Evolutionary conservation across 176 grass and related monocot species (phyloP), one percentile per base, ranked within the genome.

Genomic region (Pharus latifolius): DNA sequence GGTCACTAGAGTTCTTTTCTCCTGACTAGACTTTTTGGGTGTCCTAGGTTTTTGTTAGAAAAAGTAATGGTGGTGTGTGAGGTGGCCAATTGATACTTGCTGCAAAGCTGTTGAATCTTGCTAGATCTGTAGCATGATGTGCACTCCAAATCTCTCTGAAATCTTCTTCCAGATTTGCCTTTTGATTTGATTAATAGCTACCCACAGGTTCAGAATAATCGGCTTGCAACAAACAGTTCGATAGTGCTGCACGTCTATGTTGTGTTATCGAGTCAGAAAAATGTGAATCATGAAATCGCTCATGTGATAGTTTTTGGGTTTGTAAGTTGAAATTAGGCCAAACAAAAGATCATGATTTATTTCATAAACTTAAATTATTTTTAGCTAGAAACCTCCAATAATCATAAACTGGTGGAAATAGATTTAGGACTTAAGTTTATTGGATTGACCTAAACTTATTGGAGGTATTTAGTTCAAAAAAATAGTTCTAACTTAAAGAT

Each of bases 121-220:
- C 49, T 48, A 62, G 63, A 42, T 58, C 37, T 55, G 55, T 19
- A 55, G 7, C 53, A 29, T 40, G 62, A 79, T 38, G 62, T 61
- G 69, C 17, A 62, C 62, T 35, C 16, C 69, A 61, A 62, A 73
- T 73, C 70, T 57, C 65, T 22, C 10, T 26, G 56, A 45, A 48
- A 84, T 84, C 82, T 79, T 10, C 52, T 4, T 29, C 56, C n/a
- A 49, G 77, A 85, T 75, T 47, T 55, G 70, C 55, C n/a, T 69
- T 49, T 68, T 65, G 82, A 84, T 84, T 67, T 84, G 76, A 69
- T 69, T 62, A 10, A 35, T 49, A 60, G 45, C 61, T 62, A 51
- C 60, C 62, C 4, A 14, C 25, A 34, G 75, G 62, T 74, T 74
- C 60, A 79, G 28, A 67, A 40, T 74, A 55, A 80, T 68, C 62